Evolutionary conservation across 495 filamentous ascomycete species (phyloP), one percentile per base, ranked within the genome.

Genomic region (Lasiosphaeria ovina): DNA sequence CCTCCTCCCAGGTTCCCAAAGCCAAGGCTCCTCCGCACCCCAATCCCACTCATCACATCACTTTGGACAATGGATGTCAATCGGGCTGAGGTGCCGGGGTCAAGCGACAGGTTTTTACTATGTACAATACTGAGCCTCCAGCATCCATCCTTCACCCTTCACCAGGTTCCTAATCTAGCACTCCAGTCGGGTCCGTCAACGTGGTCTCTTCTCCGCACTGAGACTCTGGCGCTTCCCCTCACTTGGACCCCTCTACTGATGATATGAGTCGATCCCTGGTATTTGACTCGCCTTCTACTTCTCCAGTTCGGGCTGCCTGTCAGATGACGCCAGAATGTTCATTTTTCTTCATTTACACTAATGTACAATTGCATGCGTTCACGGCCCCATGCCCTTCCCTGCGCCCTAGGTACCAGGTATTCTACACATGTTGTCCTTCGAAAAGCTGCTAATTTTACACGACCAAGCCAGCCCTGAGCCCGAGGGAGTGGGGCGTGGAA

Each of bases 191-290:
- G 33, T 38, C 51, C 51, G 51, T 35, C 47, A 35, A 54, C 24
- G 51, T 64, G 52, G 61, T 45, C 55, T 55, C 61, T 67, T 64
- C 65, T 67, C 65, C 62, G 65, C 61, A 66, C 57, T 45, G 7
- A 47, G 16, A 45, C 35, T 10, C 10, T 35, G 17, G 44, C 12
- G 35, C 17, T 67, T 67, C 61, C 65, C 65, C 65, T 64, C 61
- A 64, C 59, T 59, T 55, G 32, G 32, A 16, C 32, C 16, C 48
- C 40, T 24, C 49, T 24, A 35, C 33, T 14, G 55, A 48, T 54
- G 60, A 33, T 56, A 36, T 62, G 59, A 51, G 59, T 48, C n/a
- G 16, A 54, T 47, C 44, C 6, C 4, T 42, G 12, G 31, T 9
- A 24, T 34, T 36, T 7, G 7, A n/a, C 16, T 47, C 12, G 44